Base-by-base conservation (phyloP, 768 basidiomycete genomes). In the Suillus tomentosus region DNA sequence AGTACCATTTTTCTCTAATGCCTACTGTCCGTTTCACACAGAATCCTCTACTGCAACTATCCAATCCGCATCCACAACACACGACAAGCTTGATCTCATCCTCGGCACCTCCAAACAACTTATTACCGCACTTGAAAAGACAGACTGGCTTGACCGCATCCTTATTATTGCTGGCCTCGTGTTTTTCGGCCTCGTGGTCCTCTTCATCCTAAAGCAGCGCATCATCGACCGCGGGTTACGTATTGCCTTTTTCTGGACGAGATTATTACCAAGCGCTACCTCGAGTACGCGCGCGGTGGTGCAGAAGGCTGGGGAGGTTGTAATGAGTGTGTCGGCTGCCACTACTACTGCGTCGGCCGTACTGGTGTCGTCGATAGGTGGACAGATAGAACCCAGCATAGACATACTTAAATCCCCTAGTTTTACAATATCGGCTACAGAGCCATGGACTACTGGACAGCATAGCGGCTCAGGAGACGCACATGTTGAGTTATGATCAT, bases 111-210 rank as follows among this genome's bases (percentile, higher is more conserved):
- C 95, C 3, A 91, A 91, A 69, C 84, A 90, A 36, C 86, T 99
- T 66, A 87, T 99, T 67, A 91, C 89, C 14, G 87, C 89, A 0
- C 87, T 99, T 56, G 93, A 97, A 77, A 89, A 90, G 65, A 85
- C 95, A 19, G 96, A 99, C 79, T 90, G 92, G 87, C 80, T 96
- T n/a, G 97, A 99, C 79, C 90, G 95, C 7, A 74, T 97, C 40
- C 40, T 40, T 15, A 15, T 40, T 40, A 40, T 34, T 79, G 98
- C 66, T 2, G 40, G 40, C 14, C 40, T 40, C 14, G 40, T 40
- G 89, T 99, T 95, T 63, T 99, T 99, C 79, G 66, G 88, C 64
- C 84, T 95, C 19, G 89, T 92, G 39, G 87, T 94, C 7, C 82
- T 90, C 27, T 96, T 92, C 70, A 90, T 98, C 68, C 71, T 99